Evolutionary conservation across 2,329 filamentous ascomycete species (phyloP).

Genomic region (Emericellopsis cladophorae): DNA sequence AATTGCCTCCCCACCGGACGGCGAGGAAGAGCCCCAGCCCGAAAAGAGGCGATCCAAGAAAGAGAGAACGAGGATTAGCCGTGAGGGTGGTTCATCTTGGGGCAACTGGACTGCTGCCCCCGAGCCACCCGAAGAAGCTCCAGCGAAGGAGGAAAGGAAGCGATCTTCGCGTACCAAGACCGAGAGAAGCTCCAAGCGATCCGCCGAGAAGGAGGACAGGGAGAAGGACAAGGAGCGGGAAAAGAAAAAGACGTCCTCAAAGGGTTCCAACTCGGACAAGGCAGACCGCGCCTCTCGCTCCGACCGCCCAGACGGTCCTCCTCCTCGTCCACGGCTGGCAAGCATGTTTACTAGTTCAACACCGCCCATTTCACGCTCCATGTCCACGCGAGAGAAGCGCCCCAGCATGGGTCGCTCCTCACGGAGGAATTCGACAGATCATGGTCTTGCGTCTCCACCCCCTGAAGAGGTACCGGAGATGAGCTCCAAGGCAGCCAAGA

Average conservation of each 20-base stretch:
- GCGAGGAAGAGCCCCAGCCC: conserved; percentile 16
- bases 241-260: conserved; percentile 51
- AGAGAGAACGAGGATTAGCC: conserved; percentile 65
- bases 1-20: conserved; percentile 39
- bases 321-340: conserved; percentile 36
- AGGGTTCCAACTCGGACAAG: conserved; percentile 64
- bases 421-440: conserved; percentile 56
- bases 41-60: conserved; percentile 38
- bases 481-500: conserved; percentile 64
- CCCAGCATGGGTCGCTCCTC: conserved; percentile 45
- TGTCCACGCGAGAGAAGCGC: conserved; percentile 54
- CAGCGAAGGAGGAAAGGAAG: conserved; percentile 31
- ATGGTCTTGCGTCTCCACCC: conserved; percentile 58
- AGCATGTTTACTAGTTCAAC: conserved; percentile 51
- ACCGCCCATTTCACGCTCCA: conserved; percentile 54
- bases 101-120: conserved; percentile 55
- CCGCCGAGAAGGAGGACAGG: conserved; percentile 43
- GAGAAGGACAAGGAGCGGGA: conserved; percentile 47
- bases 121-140: conserved; percentile 14
- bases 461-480: conserved; percentile 55
- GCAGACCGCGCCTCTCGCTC: conserved; percentile 28
- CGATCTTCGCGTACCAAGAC: conserved; percentile 50
- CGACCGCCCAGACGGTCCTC: conserved; percentile 29
- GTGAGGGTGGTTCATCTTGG: conserved; percentile 59
- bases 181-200: conserved; percentile 45